Base-by-base conservation (phyloP, 2,329 filamentous ascomycete species). In the Scytalidium lignicola region DNA sequence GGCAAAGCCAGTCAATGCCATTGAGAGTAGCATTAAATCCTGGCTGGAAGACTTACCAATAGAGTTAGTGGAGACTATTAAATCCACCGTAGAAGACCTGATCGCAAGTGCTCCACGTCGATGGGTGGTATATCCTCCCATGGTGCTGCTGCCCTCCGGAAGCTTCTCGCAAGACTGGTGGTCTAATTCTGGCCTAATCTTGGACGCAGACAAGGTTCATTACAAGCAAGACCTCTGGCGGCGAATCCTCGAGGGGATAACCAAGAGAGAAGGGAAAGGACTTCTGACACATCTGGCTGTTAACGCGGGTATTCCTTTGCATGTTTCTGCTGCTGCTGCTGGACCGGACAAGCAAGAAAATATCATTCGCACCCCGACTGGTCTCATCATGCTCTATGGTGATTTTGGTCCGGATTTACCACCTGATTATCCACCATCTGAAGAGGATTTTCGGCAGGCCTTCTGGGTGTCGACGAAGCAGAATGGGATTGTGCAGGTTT, bases 381-480 rank as follows among this genome's bases (percentile, higher is more conserved):
- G 84, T 17, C 73, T 96, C 23, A 74, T 76, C 2, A 83, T 85
- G 18, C 70, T 96, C 0, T 71, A 84, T 62, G 90, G 90, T 19
- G 74, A 85, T 62, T 96, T 95, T 64, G 89, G 89, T 0, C 75
- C 80, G 0, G 43, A 66, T 41, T 58, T 44, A 19, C 44, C 26
- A 15, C 51, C 54, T 2, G 48, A 40, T 7, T 17, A 41, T 13
- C 10, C 17, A 2, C 58, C 46, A 1, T 56, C 19, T 10, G 47
- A 60, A 1, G 46, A 60, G 1, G 85, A 92, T 61, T 86, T 95
- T 51, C 64, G 72, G 1, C 50, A 65, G 1, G 85, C 90, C 0
- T 80, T 95, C 54, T 97, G 92, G 92, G 86, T 87, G 1, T 79
- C 76, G 12, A 84, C 86, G 3, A 80, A 76, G 46, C 90, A 96